A percentile compares a stretch with the other conserved stretches of the same genome.
Evolutionary conservation across 1,284 basidiomycete genomes (phyloP).

Genomic region (Sutorius eximius): DNA sequence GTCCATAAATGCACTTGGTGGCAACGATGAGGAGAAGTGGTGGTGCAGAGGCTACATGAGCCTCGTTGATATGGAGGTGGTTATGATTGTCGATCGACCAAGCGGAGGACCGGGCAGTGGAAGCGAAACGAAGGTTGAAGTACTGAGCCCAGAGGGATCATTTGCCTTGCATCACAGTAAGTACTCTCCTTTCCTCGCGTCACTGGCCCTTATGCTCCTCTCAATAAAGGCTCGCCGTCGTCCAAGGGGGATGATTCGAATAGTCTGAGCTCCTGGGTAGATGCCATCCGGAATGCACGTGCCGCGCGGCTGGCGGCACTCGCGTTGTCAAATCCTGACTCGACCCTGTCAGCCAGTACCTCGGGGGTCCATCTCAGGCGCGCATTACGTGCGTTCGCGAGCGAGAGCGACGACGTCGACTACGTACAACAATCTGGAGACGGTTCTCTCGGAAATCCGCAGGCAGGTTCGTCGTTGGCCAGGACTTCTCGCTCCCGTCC

Average conservation of each 20-base stretch:
- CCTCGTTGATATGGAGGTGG: conserved; percentile 76
- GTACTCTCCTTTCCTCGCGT: neutral
- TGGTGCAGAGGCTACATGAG: conserved; percentile 66
- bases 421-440: conserved; percentile 7
- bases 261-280: conserved; percentile 52
- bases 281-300: conserved; percentile 71
- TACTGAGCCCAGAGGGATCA: conserved; percentile 74
- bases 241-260: conserved; percentile 2
- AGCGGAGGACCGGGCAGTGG: conserved; percentile 8
- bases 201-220: neutral
- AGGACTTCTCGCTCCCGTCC: neutral
- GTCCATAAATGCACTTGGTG: conserved; percentile 23
- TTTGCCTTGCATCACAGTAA: conserved; percentile 74
- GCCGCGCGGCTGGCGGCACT: conserved; percentile 64
- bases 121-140: conserved; percentile 59
- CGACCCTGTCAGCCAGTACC: conserved; percentile 74
- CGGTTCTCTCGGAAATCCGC: conserved; percentile 8
- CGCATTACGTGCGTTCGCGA: conserved; percentile 65
- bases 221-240: conserved; percentile 10
- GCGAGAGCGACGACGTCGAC: conserved; percentile 20
- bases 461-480: conserved; percentile 23
- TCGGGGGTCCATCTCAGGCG: conserved; percentile 73
- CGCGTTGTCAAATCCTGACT: conserved; percentile 69
- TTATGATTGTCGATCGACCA: conserved; percentile 49
- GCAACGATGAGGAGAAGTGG: conserved; percentile 53